A percentile compares a stretch with the other conserved stretches of the same genome.
Conservation (phyloP, 495 filamentous ascomycete species). For the Talaromyces trachyspermus region DNA sequence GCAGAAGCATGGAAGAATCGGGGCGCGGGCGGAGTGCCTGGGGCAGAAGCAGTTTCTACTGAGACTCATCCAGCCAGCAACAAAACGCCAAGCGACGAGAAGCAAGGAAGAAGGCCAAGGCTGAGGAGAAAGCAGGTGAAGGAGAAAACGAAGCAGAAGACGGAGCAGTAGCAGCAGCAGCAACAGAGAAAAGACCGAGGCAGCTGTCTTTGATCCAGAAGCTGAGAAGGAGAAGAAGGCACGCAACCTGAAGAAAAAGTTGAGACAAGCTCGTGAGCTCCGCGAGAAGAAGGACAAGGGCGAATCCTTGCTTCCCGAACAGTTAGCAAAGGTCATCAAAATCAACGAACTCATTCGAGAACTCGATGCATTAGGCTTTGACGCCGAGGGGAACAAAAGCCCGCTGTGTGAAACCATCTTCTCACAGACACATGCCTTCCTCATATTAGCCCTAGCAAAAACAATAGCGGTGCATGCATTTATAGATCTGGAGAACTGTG, state of each 20-base stretch:
- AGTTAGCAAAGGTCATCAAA: constrained; percentile 95
- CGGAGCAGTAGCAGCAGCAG: constrained; percentile 16
- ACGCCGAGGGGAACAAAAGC: constrained; percentile 53
- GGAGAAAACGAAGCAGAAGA: constrained; percentile 32
- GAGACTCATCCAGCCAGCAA: constrained; percentile 49
- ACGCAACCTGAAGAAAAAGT: constrained; percentile 89
- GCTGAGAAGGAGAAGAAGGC: constrained; percentile 88
- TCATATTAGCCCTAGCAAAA: too few species aligned
- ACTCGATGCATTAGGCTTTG: constrained; percentile 79
- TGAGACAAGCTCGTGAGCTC: constrained; percentile 85
- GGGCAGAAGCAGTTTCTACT: constrained; percentile 58
- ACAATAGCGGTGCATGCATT: too few species aligned
- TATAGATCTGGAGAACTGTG: too few species aligned
- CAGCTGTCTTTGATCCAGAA: constrained; percentile 47
- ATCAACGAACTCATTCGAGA: constrained; percentile 90
- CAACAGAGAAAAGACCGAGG: constrained; percentile 12
- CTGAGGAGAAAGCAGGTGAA: constrained; percentile 29
- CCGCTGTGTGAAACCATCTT: constrained; percentile 5
- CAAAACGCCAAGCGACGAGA: constrained; percentile 95
- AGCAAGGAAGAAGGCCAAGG: constrained; percentile 81
- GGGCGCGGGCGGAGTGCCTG: constrained; percentile 69
- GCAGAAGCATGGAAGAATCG: constrained; percentile 82
- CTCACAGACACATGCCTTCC: too few species aligned
- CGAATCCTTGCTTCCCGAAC: constrained; percentile 76
- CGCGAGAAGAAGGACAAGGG: constrained; percentile 87